A percentile compares a stretch with the other conserved stretches of the same genome.
phyloP scores from a whole-genome alignment of 805 yeast genomes.

The Pichia gijzeniarum region DNA sequence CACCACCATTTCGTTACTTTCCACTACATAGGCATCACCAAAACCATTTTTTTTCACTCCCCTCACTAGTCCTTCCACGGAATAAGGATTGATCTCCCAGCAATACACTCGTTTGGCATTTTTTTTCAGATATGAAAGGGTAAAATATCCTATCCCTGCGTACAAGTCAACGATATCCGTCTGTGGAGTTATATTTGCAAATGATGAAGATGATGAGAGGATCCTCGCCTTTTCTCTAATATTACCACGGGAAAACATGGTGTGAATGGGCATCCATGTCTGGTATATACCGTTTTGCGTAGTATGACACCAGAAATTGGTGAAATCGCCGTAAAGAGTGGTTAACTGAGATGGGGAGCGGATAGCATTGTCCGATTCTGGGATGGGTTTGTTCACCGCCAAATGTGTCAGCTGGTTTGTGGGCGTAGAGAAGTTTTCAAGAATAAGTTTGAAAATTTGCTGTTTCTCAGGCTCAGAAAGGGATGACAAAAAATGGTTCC shows the following conservation, averaged over 20 bases:
- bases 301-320: constrained; percentile 70
- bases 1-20: constrained; percentile 18
- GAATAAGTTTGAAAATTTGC: background rate
- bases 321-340: constrained; percentile 64
- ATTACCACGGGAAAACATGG: constrained; percentile 87
- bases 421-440: constrained; percentile 9
- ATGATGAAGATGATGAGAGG: constrained; percentile 36
- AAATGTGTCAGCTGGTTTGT: constrained; percentile 38
- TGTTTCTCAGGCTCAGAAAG: background rate
- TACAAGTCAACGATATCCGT: constrained; percentile 61
- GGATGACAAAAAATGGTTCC: constrained; percentile 24
- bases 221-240: constrained; percentile 73
- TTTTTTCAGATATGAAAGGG: constrained; percentile 55
- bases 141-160: constrained; percentile 83
- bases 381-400: constrained; percentile 70
- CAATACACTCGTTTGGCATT: constrained; percentile 52
- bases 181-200: constrained; percentile 24
- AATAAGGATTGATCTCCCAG: constrained; percentile 87
- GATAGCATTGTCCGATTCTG: constrained; percentile 17
- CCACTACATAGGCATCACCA: constrained; percentile 25
- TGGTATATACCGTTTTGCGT: constrained; percentile 72
- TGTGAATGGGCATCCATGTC: constrained; percentile 76
- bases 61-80: constrained; percentile 59
- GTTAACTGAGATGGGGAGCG: constrained; percentile 58
- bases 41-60: constrained; percentile 46